These are phyloP conservation scores for Rhizopogon salebrosus DNA, from an alignment of 768 basidiomycete genomes.

Conservation along the genomic window DNA sequence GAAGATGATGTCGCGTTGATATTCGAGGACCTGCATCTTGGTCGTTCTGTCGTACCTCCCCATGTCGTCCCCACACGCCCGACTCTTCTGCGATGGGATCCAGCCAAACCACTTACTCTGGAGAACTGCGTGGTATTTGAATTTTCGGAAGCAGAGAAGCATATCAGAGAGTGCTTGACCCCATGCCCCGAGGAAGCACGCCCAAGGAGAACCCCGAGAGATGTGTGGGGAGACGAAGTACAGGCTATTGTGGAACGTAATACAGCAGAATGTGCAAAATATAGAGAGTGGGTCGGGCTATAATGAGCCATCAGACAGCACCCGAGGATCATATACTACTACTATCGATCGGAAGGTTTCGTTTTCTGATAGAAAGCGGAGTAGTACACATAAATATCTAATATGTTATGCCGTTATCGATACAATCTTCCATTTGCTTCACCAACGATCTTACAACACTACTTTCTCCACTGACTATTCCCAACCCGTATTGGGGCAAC, in stretches of 20 bases:
- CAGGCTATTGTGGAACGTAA: constrained; percentile 53
- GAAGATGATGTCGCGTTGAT: constrained; percentile 80
- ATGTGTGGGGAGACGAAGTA: constrained; percentile 69
- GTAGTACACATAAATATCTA: constrained; percentile 18
- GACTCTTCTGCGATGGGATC: constrained; percentile 79
- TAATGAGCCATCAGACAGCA: background rate
- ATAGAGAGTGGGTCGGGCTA: constrained; percentile 46
- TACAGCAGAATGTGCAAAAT: constrained; percentile 51
- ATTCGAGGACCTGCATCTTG: constrained; percentile 83
- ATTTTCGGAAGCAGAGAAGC: constrained; percentile 64
- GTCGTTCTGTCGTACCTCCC: constrained; percentile 76
- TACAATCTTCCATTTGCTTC: constrained; percentile 16
- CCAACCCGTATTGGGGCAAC: background rate
- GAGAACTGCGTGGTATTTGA: constrained; percentile 89
- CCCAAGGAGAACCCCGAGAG: constrained; percentile 33
- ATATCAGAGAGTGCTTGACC: constrained; percentile 42
- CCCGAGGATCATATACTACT: background rate
- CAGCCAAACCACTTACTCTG: constrained; percentile 50
- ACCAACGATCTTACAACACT: background rate
- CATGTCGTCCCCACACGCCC: constrained; percentile 69
- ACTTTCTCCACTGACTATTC: background rate
- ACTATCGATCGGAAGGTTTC: background rate
- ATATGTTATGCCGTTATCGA: constrained; percentile 13
- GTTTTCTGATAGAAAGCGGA: constrained; percentile 2
- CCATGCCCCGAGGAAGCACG: constrained; percentile 6